Evolutionary conservation across 768 basidiomycete species (phyloP), one percentile per base, ranked within the genome.

Genomic region (Hypsizygus marmoreus): DNA sequence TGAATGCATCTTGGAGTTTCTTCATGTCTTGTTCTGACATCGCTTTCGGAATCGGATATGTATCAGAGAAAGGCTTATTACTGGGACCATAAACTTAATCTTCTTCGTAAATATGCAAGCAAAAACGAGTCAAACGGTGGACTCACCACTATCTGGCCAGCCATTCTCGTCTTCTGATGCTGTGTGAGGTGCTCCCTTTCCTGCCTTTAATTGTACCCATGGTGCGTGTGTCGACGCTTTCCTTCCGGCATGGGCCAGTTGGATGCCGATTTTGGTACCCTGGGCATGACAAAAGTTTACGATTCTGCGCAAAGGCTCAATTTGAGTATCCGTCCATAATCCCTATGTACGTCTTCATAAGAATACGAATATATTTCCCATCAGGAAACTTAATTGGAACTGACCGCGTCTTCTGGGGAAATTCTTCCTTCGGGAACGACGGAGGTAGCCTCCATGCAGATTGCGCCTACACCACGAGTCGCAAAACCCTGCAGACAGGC

Each of bases 311-410:
- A 89, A 64, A 11, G 84, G 81, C 24, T 72, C 77, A 33, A 90
- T 84, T 43, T 93, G 92, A 2, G 74, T 74, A 59, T 93, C 89
- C 1, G 71, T 65, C 90, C 91, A 93, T 16, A 93, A 66, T 1
- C 83, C 84, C 76, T 81, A 41, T 8, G 26, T 30, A 3, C 8
- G 2, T 14, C 5, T n/a, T n/a, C n/a, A n/a, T n/a, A n/a, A n/a
- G n/a, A n/a, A n/a, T n/a, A n/a, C n/a, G n/a, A n/a, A n/a, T n/a
- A n/a, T n/a, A n/a, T n/a, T n/a, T n/a, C n/a, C 16, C 17, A 20
- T 35, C 10, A 23, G 4, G 11, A 38, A 12, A 7, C 10, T n/a
- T n/a, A n/a, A n/a, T n/a, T 22, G 20, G n/a, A 12, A 23, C 42
- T 12, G 13, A 52, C 88, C 7, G 76, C 71, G 55, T 92, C 90